Conservation (phyloP, 768 basidiomycete species). For the Cyclocybe aegerita region DNA sequence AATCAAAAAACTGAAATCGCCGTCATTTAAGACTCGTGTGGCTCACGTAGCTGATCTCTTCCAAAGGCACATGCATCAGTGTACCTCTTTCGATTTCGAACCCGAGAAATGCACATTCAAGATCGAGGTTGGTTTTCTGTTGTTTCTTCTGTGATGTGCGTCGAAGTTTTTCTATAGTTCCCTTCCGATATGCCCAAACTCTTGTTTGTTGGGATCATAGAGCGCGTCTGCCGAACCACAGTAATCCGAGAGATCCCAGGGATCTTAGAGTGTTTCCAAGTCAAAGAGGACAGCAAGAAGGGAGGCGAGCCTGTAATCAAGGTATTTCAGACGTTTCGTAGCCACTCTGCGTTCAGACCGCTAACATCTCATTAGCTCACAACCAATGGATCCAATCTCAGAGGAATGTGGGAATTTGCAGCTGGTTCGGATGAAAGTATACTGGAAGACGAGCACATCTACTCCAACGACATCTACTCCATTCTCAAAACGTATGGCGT, state of each 20-base stretch:
- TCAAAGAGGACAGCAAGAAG: slow-evolving; percentile 57
- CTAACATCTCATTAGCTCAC: slow-evolving; percentile 47
- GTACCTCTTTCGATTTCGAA: slow-evolving; percentile 73
- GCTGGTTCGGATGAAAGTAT: slow-evolving; percentile 51
- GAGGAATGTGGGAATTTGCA: slow-evolving; percentile 82
- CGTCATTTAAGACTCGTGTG: slow-evolving; percentile 40
- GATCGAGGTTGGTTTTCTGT: slow-evolving; percentile 64
- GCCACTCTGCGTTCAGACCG: not conserved
- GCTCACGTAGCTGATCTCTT: slow-evolving; percentile 50
- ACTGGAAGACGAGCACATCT: slow-evolving; percentile 77
- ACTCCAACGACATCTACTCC: slow-evolving; percentile 95
- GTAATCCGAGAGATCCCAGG: slow-evolving; percentile 88
- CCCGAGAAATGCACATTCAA: slow-evolving; percentile 70
- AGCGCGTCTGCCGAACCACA: slow-evolving; percentile 79
- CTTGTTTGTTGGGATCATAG: slow-evolving; percentile 90
- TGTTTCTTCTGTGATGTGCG: slow-evolving; percentile 2
- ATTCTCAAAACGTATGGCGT: slow-evolving; percentile 92
- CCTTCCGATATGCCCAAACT: slow-evolving; percentile 87
- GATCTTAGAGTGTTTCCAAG: slow-evolving; percentile 84
- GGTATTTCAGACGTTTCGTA: slow-evolving; percentile 30
- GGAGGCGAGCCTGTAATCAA: slow-evolving; percentile 46
- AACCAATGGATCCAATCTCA: slow-evolving; percentile 93
- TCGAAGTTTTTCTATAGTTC: slow-evolving; percentile 55
- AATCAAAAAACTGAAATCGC: slow-evolving; percentile 24
- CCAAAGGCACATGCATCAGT: slow-evolving; percentile 56